phyloP scores from a whole-genome alignment of 306 rosid species.

The Carpinus viminea region DNA sequence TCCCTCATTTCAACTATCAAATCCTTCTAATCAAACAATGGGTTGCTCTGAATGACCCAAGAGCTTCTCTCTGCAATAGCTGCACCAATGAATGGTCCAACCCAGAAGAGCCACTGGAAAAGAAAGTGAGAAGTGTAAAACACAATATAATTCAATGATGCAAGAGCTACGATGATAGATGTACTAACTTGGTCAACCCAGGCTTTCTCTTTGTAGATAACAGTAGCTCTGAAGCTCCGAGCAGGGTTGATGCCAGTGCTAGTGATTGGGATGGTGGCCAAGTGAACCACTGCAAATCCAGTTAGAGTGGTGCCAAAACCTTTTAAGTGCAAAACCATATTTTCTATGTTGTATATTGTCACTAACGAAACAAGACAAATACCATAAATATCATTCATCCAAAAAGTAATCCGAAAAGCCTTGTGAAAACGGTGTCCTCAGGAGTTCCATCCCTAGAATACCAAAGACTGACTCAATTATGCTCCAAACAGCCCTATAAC shows the following conservation, averaged over 20 bases:
- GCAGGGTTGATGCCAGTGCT: constrained; percentile 94
- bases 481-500: too few relatives aligned
- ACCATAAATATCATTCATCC: too few relatives aligned
- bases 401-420: too few relatives aligned
- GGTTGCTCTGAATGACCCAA: constrained; percentile 91
- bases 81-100: constrained; percentile 48
- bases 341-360: too few relatives aligned
- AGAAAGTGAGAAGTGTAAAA: too few relatives aligned
- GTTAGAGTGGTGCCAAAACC: constrained; percentile 99
- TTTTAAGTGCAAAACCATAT: constrained; percentile 18
- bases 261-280: constrained; percentile 92
- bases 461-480: too few relatives aligned
- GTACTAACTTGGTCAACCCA: constrained; percentile 81
- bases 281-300: constrained; percentile 96
- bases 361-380: too few relatives aligned
- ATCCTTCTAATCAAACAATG: constrained; percentile 41
- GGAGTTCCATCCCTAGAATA: too few relatives aligned
- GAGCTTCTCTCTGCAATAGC: constrained; percentile 92
- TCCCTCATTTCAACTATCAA: not conserved
- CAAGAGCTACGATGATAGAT: not conserved
- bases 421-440: too few relatives aligned
- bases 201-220: constrained; percentile 48
- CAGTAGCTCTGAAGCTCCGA: constrained; percentile 89
- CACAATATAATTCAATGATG: too few relatives aligned
- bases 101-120: too few relatives aligned